These are phyloP conservation scores for Sutorius australiensis DNA, from an alignment of 768 basidiomycete genomes.

Conservation along the genomic window DNA sequence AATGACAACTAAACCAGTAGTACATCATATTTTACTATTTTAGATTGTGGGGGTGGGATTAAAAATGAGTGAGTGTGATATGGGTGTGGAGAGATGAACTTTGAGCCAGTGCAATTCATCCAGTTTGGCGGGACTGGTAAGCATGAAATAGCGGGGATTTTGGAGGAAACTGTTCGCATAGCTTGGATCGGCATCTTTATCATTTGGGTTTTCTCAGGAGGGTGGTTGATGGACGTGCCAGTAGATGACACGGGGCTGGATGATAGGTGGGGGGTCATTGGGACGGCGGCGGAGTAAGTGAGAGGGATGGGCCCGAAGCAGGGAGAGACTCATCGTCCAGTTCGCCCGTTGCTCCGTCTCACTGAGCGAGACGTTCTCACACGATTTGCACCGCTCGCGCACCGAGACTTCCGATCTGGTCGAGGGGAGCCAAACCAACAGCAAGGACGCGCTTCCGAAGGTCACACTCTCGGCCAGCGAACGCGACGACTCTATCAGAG, in stretches of 20 bases:
- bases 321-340: conserved; percentile 40
- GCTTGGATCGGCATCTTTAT: conserved; percentile 33
- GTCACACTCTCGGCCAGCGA: conserved; percentile 35
- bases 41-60: conserved; percentile 25
- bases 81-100: conserved; percentile 39
- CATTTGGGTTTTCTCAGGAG: conserved; percentile 24
- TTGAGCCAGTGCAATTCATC: conserved; percentile 87
- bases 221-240: conserved; percentile 38
- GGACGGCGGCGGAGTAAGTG: no score
- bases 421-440: conserved; percentile 62
- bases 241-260: conserved; percentile 88
- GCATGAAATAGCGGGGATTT: conserved; percentile 96
- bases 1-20: conserved; percentile 88
- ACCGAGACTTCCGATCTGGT: conserved; percentile 63
- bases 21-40: conserved; percentile 89
- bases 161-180: conserved; percentile 69
- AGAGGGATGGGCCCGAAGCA: no score
- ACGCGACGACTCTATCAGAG: conserved; percentile 4
- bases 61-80: not conserved
- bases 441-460: conserved; percentile 62
- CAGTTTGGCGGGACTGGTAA: conserved; percentile 82
- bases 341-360: conserved; percentile 38
- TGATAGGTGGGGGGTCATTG: conserved; percentile 94
- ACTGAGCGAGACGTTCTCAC: conserved; percentile 71
- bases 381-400: conserved; percentile 65